Percentiles rank a stretch among this genome's conserved stretches.
Conservation (phyloP, 768 basidiomycete genomes). For the Tylopilus plumbeoviolaceoides region DNA sequence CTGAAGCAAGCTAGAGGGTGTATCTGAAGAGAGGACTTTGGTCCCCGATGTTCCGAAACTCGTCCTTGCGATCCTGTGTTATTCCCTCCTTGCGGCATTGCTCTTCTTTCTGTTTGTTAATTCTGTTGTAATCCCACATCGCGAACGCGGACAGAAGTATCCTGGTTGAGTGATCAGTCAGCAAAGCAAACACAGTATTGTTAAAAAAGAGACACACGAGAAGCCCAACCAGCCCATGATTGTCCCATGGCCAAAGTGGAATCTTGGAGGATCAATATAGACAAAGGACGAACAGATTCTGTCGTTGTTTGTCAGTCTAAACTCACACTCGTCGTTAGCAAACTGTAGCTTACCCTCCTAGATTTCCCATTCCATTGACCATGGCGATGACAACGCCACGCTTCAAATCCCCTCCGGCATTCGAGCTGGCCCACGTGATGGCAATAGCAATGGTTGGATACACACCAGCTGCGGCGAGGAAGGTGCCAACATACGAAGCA, state of each 20-base stretch:
- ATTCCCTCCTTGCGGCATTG: conserved; percentile 42
- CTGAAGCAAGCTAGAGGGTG: conserved; percentile 11
- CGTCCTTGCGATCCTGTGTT: conserved; percentile 32
- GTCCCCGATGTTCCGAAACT: conserved; percentile 48
- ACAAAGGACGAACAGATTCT: conserved; percentile 41
- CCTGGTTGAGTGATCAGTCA: conserved; percentile 29
- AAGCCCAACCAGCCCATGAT: conserved; percentile 33
- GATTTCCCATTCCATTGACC: conserved; percentile 40
- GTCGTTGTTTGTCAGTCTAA: background rate
- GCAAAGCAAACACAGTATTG: conserved; percentile 24
- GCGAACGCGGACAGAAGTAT: conserved; percentile 38
- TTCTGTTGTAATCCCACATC: conserved; percentile 46
- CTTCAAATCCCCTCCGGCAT: conserved; percentile 55
- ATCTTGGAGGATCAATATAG: conserved; percentile 36
- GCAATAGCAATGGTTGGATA: conserved; percentile 46
- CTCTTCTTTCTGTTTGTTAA: conserved; percentile 47
- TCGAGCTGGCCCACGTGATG: conserved; percentile 53
- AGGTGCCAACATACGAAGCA: conserved; percentile 40
- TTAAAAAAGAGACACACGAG: conserved; percentile 28
- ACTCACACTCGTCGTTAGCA: background rate
- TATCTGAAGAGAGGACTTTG: conserved; percentile 53
- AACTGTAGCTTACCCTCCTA: conserved; percentile 41
- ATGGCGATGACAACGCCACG: conserved; percentile 49
- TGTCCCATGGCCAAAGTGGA: conserved; percentile 35
- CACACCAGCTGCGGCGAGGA: conserved; percentile 50